A percentile compares a stretch with the other conserved stretches of the same genome.
Evolutionary conservation across 2,329 filamentous ascomycete genomes (phyloP).

Genomic region (Trichoderma sp.): DNA sequence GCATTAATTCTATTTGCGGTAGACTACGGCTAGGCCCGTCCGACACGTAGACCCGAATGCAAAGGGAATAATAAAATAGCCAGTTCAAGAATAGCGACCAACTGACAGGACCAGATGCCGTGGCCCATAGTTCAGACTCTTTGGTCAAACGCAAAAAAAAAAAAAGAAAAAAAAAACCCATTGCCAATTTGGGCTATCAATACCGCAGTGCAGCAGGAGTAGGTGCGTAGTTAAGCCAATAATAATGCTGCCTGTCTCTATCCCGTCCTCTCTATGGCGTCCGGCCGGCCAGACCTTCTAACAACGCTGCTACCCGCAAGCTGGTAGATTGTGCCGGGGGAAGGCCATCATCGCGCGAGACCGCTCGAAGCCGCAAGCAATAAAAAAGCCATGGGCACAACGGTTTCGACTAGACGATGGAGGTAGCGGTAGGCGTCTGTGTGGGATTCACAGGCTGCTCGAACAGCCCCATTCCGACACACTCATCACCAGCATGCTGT

Average conservation of each 20-base stretch:
- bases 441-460: slow-evolving; percentile 28
- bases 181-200: background rate
- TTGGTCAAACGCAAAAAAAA: slow-evolving; percentile 23
- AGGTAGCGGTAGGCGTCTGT: slow-evolving; percentile 10
- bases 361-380: slow-evolving; percentile 6
- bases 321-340: background rate
- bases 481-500: slow-evolving; percentile 33
- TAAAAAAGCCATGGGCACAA: background rate
- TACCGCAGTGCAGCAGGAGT: background rate
- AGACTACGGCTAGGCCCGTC: slow-evolving; percentile 37
- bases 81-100: slow-evolving; percentile 28
- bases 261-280: slow-evolving; percentile 1
- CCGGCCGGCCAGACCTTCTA: slow-evolving; percentile 25
- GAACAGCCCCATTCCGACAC: slow-evolving; percentile 29
- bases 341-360: slow-evolving; percentile 25
- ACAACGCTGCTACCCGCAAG: slow-evolving; percentile 19
- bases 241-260: slow-evolving; percentile 2
- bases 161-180: slow-evolving; percentile 16
- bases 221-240: slow-evolving; percentile 9
- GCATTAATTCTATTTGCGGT: slow-evolving; percentile 26
- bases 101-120: slow-evolving; percentile 33
- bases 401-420: background rate
- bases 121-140: slow-evolving; percentile 33
- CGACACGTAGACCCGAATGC: slow-evolving; percentile 21
- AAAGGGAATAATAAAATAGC: background rate